Base-by-base conservation (phyloP, 1,139 yeast species). In the Yamadazyma siamensis region DNA sequence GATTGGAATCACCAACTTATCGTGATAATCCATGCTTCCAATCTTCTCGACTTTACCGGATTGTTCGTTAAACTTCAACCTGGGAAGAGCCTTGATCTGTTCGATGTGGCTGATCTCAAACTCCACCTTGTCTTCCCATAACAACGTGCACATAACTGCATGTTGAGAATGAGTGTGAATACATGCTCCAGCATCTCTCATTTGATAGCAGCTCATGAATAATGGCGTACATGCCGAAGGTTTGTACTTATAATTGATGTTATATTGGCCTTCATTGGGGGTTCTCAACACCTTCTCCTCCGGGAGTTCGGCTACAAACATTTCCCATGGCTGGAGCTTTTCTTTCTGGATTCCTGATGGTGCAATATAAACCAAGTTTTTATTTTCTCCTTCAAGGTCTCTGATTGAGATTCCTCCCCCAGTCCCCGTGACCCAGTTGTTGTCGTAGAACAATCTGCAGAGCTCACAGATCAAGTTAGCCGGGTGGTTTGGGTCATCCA, bases 341-440 rank as follows among this genome's bases (percentile, higher is more conserved):
- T 89, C 97, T 59, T 89, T 89, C 53, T 89, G 96, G 6, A 89
- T 95, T 2, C 97, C 97, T 6, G 95, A 85, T 3, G 97, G 97
- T 0, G 96, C 95, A 27, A 89, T 71, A 52, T 75, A 89, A 13
- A 86, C 77, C 23, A 65, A 50, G 35, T 77, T 68, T 13, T 67
- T 63, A 37, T 66, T 58, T 12, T 37, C 34, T 3, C 69, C 70
- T 4, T 66, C 68, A 17, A 64, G 71, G 31, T 81, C 77, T 40
- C 83, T 67, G 32, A 89, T 82, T 22, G 95, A 83, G 47, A 89
- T 81, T 3, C 96, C 96, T 15, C 97, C 97, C 3, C 96, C 96
- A 1, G 97, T 89, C 4, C 96, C 97, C 0, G 95, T 83, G 40
- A 87, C 94, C 96, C 96, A 88, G 35, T 85, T 82, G 50, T 82